Percentiles rank a stretch among this genome's conserved stretches.
phyloP scores from a whole-genome alignment of 768 basidiomycete species.

The Holtermanniella nyarrowii region DNA sequence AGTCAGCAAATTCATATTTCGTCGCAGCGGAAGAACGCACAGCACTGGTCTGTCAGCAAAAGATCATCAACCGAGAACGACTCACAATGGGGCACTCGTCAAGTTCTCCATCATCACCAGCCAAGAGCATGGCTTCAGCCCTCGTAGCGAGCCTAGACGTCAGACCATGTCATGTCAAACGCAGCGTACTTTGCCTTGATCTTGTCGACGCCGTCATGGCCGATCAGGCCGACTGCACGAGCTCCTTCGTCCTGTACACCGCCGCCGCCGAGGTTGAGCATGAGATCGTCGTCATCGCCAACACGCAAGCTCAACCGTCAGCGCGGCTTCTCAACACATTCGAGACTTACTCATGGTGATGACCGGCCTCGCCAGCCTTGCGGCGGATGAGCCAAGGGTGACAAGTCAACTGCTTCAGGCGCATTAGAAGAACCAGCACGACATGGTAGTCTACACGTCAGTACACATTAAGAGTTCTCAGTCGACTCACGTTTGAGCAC shows the following conservation, averaged over 20 bases:
- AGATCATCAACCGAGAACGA: no score
- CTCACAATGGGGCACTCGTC: slow-evolving; percentile 41
- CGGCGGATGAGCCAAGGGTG: slow-evolving; percentile 61
- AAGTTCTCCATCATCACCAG: slow-evolving; percentile 44
- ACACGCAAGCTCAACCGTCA: no score
- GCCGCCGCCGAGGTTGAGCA: slow-evolving; percentile 9
- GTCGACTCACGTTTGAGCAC: slow-evolving; percentile 67
- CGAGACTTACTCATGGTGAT: slow-evolving; percentile 49
- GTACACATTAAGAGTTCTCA: no score
- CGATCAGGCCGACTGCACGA: slow-evolving; percentile 11
- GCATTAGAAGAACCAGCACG: slow-evolving; percentile 61
- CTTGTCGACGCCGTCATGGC: slow-evolving; percentile 21
- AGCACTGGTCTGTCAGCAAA: no score
- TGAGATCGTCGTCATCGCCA: slow-evolving; percentile 28
- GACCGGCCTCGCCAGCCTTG: slow-evolving; percentile 40
- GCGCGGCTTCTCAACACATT: slow-evolving; percentile 17
- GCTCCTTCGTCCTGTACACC: slow-evolving; percentile 14
- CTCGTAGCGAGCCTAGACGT: slow-evolving; percentile 16
- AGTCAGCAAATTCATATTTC: no score
- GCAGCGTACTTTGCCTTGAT: slow-evolving; percentile 15
- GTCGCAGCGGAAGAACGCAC: no score
- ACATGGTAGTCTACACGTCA: slow-evolving; percentile 57
- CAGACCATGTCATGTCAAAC: no score
- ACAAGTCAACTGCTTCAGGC: slow-evolving; percentile 59
- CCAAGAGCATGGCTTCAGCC: slow-evolving; percentile 38